These are phyloP conservation scores for Daedaleopsis sinensis DNA, from an alignment of 768 basidiomycete genomes.

Conservation along the genomic window DNA sequence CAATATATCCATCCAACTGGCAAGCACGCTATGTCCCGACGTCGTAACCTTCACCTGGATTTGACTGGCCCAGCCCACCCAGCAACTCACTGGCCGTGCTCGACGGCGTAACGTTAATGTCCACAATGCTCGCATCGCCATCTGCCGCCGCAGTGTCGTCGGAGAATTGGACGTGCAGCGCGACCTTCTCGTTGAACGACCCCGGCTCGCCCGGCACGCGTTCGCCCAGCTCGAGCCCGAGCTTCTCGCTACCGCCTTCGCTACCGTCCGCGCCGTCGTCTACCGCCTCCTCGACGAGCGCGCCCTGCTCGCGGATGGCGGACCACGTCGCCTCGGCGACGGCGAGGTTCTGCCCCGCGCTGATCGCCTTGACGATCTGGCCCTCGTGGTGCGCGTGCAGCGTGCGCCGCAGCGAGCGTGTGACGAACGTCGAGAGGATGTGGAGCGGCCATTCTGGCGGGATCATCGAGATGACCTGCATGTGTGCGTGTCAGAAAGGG, in stretches of 20 bases:
- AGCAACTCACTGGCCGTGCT: neutral
- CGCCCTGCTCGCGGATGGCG: constrained; percentile 62
- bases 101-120: constrained; percentile 7
- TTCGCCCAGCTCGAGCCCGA: constrained; percentile 19
- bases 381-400: constrained; percentile 73
- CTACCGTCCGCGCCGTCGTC: constrained; percentile 44
- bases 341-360: constrained; percentile 78
- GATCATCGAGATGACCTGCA: constrained; percentile 65
- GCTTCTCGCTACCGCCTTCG: constrained; percentile 22
- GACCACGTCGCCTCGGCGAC: constrained; percentile 63
- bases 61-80: neutral
- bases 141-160: neutral
- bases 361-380: constrained; percentile 77
- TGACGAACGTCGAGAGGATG: constrained; percentile 73
- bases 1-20: neutral
- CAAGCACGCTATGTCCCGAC: constrained; percentile 4
- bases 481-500: neutral
- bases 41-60: constrained; percentile 6
- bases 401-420: constrained; percentile 75
- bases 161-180: constrained; percentile 5
- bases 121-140: constrained; percentile 10
- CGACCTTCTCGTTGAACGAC: constrained; percentile 30
- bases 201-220: constrained; percentile 22
- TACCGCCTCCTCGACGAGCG: constrained; percentile 63
- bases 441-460: constrained; percentile 79